These are phyloP conservation scores for Suillus clintonianus DNA, from an alignment of 768 basidiomycete species.

Conservation along the genomic window DNA sequence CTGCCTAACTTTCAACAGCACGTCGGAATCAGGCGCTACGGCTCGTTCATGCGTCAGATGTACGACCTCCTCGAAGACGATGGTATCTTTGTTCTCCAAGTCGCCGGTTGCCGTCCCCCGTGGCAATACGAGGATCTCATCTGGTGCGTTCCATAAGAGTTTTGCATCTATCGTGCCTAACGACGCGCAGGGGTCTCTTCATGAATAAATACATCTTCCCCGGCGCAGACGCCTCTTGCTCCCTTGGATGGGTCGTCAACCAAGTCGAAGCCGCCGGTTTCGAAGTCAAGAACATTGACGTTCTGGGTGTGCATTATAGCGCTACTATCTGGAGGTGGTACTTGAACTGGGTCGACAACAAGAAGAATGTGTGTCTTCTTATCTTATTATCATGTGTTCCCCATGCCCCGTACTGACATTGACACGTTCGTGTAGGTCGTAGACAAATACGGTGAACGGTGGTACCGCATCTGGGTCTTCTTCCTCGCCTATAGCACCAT, in stretches of 20 bases:
- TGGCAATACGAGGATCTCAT: slow-evolving; percentile 99
- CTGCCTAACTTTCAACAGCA: slow-evolving; percentile 49
- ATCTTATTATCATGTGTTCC: no score
- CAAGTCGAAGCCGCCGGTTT: slow-evolving; percentile 91
- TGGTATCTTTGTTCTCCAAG: slow-evolving; percentile 93
- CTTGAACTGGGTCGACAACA: slow-evolving; percentile 95
- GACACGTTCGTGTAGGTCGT: no score
- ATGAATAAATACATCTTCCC: slow-evolving; percentile 99
- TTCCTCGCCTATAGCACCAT: no score
- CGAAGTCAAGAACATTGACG: slow-evolving; percentile 95
- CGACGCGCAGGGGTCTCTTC: slow-evolving; percentile 75
- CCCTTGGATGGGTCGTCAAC: slow-evolving; percentile 91
- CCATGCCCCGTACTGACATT: no score
- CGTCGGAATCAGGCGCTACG: slow-evolving; percentile 93
- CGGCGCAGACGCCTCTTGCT: slow-evolving; percentile 94
- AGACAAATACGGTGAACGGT: no score
- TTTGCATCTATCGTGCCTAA: no score
- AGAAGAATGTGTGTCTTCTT: no score
- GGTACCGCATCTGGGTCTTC: no score
- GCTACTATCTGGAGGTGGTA: slow-evolving; percentile 93
- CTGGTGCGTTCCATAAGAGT: no score
- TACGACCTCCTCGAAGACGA: slow-evolving; percentile 94
- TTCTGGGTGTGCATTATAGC: slow-evolving; percentile 96
- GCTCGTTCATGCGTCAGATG: slow-evolving; percentile 84
- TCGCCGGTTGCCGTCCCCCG: slow-evolving; percentile 91